Conservation (phyloP, 805 yeast species). For the Kuraishia hungarica region DNA sequence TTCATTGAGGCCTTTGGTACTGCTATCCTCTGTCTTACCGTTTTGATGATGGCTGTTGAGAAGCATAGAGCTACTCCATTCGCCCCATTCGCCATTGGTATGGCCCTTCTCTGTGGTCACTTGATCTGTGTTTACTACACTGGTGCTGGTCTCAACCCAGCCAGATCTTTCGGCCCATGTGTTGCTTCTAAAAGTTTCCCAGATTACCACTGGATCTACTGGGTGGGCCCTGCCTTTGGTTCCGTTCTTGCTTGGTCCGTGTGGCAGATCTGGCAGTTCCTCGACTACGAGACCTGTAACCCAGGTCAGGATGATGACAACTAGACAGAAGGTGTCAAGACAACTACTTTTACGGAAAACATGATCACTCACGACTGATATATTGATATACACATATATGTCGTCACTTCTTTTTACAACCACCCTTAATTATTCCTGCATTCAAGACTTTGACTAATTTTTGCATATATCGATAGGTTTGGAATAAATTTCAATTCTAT, state of each 20-base stretch:
- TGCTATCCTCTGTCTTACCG: constrained; percentile 63
- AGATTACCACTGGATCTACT: constrained; percentile 81
- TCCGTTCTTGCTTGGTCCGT: constrained; percentile 55
- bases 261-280: constrained; percentile 56
- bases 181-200: constrained; percentile 71
- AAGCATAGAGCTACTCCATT: constrained; percentile 65
- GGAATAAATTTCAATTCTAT: neutral
- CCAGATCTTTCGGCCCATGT: constrained; percentile 81
- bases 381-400: too few species aligned
- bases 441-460: neutral
- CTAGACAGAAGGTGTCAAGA: too few species aligned
- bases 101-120: constrained; percentile 75
- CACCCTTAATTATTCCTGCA: neutral
- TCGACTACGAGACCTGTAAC: constrained; percentile 62
- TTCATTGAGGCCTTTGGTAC: constrained; percentile 81
- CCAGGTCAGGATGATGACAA: constrained; percentile 60
- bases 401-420: neutral
- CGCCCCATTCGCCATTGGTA: constrained; percentile 81
- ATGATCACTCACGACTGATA: too few species aligned
- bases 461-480: neutral
- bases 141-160: constrained; percentile 91
- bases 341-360: too few species aligned
- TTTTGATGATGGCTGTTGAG: constrained; percentile 77
- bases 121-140: constrained; percentile 75
- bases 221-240: constrained; percentile 84